Evolutionary conservation across 2,329 filamentous ascomycete species (phyloP).

Genomic region (Aspergillus sp.): DNA sequence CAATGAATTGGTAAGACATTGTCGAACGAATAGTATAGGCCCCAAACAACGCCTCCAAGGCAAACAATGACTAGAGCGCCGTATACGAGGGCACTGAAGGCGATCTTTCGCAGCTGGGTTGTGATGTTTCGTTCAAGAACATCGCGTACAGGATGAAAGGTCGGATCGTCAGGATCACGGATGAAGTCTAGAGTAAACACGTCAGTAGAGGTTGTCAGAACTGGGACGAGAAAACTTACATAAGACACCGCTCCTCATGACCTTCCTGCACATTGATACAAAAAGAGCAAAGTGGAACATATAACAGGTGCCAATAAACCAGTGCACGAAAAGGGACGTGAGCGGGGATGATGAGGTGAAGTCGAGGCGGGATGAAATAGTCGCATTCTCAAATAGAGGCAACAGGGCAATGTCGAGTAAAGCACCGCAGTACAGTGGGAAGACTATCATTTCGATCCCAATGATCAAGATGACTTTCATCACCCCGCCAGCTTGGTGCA

Average conservation of each 20-base stretch:
- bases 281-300: conserved; percentile 99
- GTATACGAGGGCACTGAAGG: conserved; percentile 94
- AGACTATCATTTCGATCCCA: conserved; percentile 97
- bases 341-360: conserved; percentile 79
- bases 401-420: conserved; percentile 85
- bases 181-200: conserved; percentile 70
- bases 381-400: conserved; percentile 81
- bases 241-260: conserved; percentile 89
- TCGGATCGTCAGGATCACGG: conserved; percentile 94
- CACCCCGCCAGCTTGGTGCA: conserved; percentile 93
- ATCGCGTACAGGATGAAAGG: conserved; percentile 95
- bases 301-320: conserved; percentile 98
- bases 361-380: conserved; percentile 70
- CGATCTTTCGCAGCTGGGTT: conserved; percentile 91
- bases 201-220: conserved; percentile 4
- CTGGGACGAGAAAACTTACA: conserved; percentile 57
- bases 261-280: conserved; percentile 98
- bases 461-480: conserved; percentile 98
- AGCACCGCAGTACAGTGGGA: conserved; percentile 91
- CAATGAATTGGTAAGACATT: conserved; percentile 87
- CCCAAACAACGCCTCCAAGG: conserved; percentile 93
- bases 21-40: conserved; percentile 66
- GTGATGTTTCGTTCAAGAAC: conserved; percentile 90
- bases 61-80: conserved; percentile 90
- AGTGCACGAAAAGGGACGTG: conserved; percentile 94